Base-by-base conservation (phyloP, 202 grass and related monocot species). In the Dendrocalamus latiflorus region DNA sequence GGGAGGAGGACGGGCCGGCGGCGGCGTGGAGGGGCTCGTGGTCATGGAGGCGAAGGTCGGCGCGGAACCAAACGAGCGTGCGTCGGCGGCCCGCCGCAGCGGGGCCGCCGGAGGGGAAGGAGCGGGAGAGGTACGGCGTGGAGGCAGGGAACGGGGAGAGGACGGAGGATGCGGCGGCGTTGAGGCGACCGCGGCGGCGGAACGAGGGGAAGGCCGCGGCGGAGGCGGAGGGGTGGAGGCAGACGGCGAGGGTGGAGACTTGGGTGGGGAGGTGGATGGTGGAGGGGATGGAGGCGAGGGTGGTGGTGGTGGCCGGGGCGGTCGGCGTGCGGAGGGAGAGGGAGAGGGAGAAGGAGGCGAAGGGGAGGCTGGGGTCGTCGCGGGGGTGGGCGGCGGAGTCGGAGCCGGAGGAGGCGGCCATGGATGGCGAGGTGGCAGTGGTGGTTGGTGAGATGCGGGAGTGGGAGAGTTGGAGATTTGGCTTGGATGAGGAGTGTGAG, bases 41-140 rank as follows among this genome's bases (percentile, higher is more conserved):
- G 87, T 98, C 93, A 15, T 92, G 93, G 72, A 98, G 86, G 72
- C 91, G 91, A 70, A 98, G 91, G 81, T 98, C 96, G 12, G 87
- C 83, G 48, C 96, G 91, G 83, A 98, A 91, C 93, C 91, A 98
- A 3, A 98, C 91, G 66, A 98, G 87, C 54, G 91, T 87, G 68
- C 91, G 89, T 68, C 93, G 87, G 41, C 96, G 90, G 6, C 84
- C 90, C 0, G 85, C 89, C 17, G 86, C 91, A 13, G 79, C 86
- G 22, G 78, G 75, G 13, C 72, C 66, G 12, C 88, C 81, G 9
- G 89, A 89, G 4, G 90, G 79, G 74, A 85, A 92, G 22, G 79
- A 77, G 55, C 82, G 85, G 69, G 80, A 78, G 74, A 98, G 71
- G 21, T 76, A 65, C 43, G 88, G 91, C 28, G 83, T 93, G 2